Conservation (phyloP, 2,329 filamentous ascomycete genomes). For the Curvularia sp. region DNA sequence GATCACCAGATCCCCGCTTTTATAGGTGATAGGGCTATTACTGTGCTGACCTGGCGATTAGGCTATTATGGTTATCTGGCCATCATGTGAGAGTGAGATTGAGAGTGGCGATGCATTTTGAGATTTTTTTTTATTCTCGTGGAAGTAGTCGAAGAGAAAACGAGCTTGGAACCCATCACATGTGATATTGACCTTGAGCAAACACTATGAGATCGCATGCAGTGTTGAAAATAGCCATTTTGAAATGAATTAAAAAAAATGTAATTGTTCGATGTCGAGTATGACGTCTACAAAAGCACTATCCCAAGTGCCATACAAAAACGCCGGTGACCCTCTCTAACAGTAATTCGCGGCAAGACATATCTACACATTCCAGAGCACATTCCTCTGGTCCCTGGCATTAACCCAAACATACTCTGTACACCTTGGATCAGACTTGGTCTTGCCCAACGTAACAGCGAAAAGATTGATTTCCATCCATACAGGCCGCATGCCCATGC, state of each 20-base stretch:
- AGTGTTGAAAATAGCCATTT: background rate
- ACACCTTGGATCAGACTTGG: slow-evolving; percentile 40
- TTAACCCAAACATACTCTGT: slow-evolving; percentile 48
- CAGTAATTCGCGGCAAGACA: background rate
- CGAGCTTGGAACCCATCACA: background rate
- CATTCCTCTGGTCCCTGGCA: slow-evolving; percentile 36
- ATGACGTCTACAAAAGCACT: background rate
- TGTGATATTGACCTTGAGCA: background rate
- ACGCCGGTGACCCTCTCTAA: background rate
- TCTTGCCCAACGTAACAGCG: slow-evolving; percentile 36
- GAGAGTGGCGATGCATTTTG: background rate
- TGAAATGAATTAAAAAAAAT: background rate
- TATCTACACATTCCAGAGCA: slow-evolving; percentile 35
- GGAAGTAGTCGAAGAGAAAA: background rate
- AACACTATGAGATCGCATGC: background rate
- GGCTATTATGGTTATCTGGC: background rate
- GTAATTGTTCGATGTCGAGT: background rate
- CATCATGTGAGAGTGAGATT: background rate
- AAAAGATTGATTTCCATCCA: slow-evolving; percentile 47
- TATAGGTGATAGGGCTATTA: background rate
- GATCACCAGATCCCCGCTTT: background rate
- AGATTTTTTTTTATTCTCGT: background rate
- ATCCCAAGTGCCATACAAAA: background rate
- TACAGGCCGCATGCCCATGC: slow-evolving; percentile 44
- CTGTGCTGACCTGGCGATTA: background rate